Percentiles rank a stretch among this genome's conserved stretches.
Conservation (phyloP, 1,284 basidiomycete species). For the Takashimella koratensis region DNA sequence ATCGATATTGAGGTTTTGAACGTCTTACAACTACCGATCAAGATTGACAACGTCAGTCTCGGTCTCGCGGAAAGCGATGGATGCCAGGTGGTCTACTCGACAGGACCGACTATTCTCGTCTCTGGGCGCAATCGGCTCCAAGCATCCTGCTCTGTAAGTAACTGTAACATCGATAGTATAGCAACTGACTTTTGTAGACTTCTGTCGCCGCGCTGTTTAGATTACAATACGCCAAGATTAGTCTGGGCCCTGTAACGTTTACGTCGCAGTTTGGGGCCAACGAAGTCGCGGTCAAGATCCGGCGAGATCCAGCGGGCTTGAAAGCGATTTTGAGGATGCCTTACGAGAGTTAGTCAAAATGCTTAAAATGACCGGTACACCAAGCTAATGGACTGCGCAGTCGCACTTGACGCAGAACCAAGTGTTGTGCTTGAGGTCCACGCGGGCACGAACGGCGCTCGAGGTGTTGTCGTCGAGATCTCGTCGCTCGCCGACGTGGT, state of each 20-base stretch:
- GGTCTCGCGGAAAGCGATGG: conserved; percentile 27
- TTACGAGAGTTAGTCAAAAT: conserved; percentile 27
- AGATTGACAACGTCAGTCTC: conserved; percentile 26
- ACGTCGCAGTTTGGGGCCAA: conserved; percentile 10
- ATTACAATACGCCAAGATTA: conserved; percentile 16
- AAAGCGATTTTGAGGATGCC: conserved; percentile 34
- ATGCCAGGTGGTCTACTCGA: conserved; percentile 30
- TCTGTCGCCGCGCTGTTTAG: conserved; percentile 26
- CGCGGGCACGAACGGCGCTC: conserved; percentile 13
- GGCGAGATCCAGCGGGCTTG: conserved; percentile 23
- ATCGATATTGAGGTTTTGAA: conserved; percentile 33
- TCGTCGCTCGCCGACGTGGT: background rate
- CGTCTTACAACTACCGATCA: conserved; percentile 23
- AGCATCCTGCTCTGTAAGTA: conserved; percentile 34
- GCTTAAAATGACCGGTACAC: background rate
- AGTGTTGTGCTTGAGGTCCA: conserved; percentile 30
- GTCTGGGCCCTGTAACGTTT: conserved; percentile 23
- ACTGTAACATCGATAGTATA: background rate
- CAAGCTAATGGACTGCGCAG: conserved; percentile 14
- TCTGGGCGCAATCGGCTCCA: conserved; percentile 33
- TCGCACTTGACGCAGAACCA: conserved; percentile 36
- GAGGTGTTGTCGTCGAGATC: background rate
- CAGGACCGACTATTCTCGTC: conserved; percentile 16
- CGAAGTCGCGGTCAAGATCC: conserved; percentile 12
- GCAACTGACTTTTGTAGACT: conserved; percentile 17